Percentiles rank a stretch among this genome's conserved stretches.
phyloP scores from a whole-genome alignment of 192 early-diverging fungal species.

The Umbelopsis sp. region DNA sequence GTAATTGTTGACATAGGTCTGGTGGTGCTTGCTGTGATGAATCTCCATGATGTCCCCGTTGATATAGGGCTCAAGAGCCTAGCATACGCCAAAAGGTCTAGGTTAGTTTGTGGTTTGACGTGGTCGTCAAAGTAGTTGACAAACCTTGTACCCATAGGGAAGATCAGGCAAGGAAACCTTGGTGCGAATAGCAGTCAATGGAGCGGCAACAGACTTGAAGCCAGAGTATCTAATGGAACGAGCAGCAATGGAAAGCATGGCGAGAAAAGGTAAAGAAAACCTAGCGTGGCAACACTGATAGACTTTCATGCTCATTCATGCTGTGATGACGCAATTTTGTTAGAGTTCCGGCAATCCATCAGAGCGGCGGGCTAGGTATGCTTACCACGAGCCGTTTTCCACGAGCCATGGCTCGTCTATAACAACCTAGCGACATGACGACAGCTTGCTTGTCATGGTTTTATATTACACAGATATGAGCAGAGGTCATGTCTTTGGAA shows the following conservation, averaged over 20 bases:
- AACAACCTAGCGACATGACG: too few species aligned
- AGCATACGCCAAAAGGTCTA: not conserved
- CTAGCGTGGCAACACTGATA: too few species aligned
- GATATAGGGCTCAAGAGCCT: slow-evolving; percentile 93
- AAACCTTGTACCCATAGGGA: slow-evolving; percentile 79
- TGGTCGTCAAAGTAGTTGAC: slow-evolving; percentile 8
- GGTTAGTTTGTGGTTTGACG: not conserved
- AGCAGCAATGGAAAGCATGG: slow-evolving; percentile 41
- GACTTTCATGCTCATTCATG: not conserved
- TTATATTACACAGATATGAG: too few species aligned
- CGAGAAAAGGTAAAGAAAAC: not conserved
- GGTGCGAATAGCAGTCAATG: slow-evolving; percentile 38
- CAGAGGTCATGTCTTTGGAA: too few species aligned
- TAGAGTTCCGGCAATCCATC: too few species aligned
- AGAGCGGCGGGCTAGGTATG: too few species aligned
- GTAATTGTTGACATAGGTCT: slow-evolving; percentile 84
- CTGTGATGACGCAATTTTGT: slow-evolving; percentile 9
- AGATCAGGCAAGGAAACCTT: slow-evolving; percentile 92
- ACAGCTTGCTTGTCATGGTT: too few species aligned
- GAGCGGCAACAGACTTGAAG: slow-evolving; percentile 28
- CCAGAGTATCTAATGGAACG: slow-evolving; percentile 35
- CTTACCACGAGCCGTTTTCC: too few species aligned
- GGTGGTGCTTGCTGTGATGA: slow-evolving; percentile 96
- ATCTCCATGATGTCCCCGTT: slow-evolving; percentile 93
- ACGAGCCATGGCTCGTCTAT: too few species aligned